Conservation (phyloP, 2,329 filamentous ascomycete species). For the Diplodia scrobiculata region DNA sequence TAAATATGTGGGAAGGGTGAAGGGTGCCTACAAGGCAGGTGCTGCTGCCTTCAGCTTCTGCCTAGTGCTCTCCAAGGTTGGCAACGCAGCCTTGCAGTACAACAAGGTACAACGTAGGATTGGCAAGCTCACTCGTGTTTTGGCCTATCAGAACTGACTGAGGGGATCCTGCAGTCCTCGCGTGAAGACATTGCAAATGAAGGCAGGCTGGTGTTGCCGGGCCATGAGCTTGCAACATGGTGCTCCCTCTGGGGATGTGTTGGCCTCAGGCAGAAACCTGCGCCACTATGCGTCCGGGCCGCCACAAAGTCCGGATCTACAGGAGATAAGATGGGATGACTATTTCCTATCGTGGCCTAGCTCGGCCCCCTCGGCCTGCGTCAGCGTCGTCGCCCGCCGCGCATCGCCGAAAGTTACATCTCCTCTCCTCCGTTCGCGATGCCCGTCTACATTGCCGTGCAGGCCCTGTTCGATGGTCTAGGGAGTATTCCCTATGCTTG, state of each 20-base stretch:
- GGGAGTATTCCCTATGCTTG: slow-evolving; percentile 57
- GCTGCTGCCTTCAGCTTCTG: slow-evolving; percentile 20
- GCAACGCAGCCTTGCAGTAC: not conserved
- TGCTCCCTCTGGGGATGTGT: too few relatives aligned
- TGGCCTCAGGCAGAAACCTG: not conserved
- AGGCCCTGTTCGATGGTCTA: slow-evolving; percentile 59
- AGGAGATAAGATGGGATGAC: not conserved
- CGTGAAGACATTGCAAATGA: not conserved
- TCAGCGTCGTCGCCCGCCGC: slow-evolving; percentile 6
- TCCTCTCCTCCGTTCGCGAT: slow-evolving; percentile 46
- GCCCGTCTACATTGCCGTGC: slow-evolving; percentile 62
- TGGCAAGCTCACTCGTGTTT: not conserved
- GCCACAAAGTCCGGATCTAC: slow-evolving; percentile 1
- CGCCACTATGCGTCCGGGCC: not conserved
- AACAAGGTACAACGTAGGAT: not conserved
- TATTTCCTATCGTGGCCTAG: slow-evolving; percentile 2
- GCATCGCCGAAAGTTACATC: slow-evolving; percentile 19
- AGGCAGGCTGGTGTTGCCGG: not conserved
- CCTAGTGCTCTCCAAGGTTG: not conserved
- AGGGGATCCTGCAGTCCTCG: too few relatives aligned
- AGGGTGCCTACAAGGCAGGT: not conserved
- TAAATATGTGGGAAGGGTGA: not conserved
- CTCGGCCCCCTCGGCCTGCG: slow-evolving; percentile 14
- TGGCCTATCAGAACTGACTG: not conserved
- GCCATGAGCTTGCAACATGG: too few relatives aligned